Evolutionary conservation across 2,329 filamentous ascomycete genomes (phyloP), one percentile per base, ranked within the genome.

Genomic region (Neofusicoccum laricinum): DNA sequence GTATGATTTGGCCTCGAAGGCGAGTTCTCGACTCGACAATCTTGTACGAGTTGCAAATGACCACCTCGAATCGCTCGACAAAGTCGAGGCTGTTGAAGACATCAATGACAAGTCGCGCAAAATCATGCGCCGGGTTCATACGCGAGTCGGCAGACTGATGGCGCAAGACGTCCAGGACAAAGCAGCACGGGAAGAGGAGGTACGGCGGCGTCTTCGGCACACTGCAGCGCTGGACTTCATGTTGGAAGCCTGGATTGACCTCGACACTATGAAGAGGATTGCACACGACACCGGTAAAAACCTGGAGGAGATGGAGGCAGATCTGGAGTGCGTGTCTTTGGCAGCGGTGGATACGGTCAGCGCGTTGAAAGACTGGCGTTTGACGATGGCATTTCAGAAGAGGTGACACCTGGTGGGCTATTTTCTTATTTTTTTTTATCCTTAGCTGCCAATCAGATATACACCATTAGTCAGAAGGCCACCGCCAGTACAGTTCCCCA

Each of bases 231-330:
- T 63, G 21, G 40, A 36, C 11, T 63, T 45, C 11, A 63, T 63
- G 72, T 91, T 89, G 7, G 88, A 90, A 72, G 92, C 90, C 68
- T 91, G 86, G 2, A 88, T 87, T 1, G 89, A 91, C 15, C 82
- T 85, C 69, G 91, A 91, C 64, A 85, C 79, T 65, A 85, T 83
- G 7, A 36, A 82, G 72, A 71, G 62, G 74, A 72, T 70, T 8
- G 64, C 64, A 21, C 17, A 46, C 3, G 46, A 40, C 6, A 43
- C 41, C 12, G 25, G 21, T 14, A 46, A 32, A 14, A 25, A 49
- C n/a, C 25, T 55, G 41, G 61, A 48, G 41, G 21, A 40, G 21
- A 49, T 64, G 32, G 49, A 55, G 6, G 40, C 15, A 11, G 61
- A 57, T 12, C 15, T 46, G 7, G 34, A 57, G 15, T 30, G 32